Evolutionary conservation across 371 early-diverging fungal species (phyloP).

Genomic region (Mucor mucedo): DNA sequence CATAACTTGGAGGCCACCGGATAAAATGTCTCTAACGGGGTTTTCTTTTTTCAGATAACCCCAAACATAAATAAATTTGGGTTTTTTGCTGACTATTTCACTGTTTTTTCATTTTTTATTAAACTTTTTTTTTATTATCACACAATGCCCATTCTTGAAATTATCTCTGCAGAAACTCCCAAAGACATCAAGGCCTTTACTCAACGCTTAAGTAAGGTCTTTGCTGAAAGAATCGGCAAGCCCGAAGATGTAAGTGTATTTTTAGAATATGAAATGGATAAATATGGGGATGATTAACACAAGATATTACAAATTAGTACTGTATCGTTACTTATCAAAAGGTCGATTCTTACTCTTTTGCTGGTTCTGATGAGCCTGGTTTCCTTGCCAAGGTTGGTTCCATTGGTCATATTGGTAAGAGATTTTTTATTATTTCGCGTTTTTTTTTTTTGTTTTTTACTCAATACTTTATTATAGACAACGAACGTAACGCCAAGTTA

Average conservation of each 20-base stretch:
- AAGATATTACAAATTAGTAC: slow-evolving; percentile 23
- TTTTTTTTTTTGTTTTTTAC: no score
- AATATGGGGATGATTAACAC: not conserved
- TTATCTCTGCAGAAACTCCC: slow-evolving; percentile 39
- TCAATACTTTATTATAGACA: slow-evolving; percentile 28
- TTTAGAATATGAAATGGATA: slow-evolving; percentile 34
- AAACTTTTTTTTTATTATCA: slow-evolving; percentile 3
- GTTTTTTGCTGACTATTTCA: not conserved
- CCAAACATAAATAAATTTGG: not conserved
- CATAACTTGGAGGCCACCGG: slow-evolving; percentile 54
- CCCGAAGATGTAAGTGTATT: slow-evolving; percentile 70
- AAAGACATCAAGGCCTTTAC: slow-evolving; percentile 43
- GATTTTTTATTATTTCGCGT: not conserved
- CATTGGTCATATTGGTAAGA: slow-evolving; percentile 50
- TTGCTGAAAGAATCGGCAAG: slow-evolving; percentile 51
- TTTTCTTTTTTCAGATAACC: not conserved
- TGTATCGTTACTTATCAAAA: slow-evolving; percentile 51
- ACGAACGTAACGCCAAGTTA: slow-evolving; percentile 43
- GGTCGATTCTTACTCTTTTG: slow-evolving; percentile 40
- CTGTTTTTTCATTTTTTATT: slow-evolving; percentile 6
- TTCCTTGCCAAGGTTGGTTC: slow-evolving; percentile 48
- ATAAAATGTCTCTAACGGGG: not conserved
- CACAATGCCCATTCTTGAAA: slow-evolving; percentile 54
- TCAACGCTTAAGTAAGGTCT: slow-evolving; percentile 35
- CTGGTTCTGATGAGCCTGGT: slow-evolving; percentile 39